Base-by-base conservation (phyloP, 1,284 basidiomycete genomes). In the Puccinia coronata region DNA sequence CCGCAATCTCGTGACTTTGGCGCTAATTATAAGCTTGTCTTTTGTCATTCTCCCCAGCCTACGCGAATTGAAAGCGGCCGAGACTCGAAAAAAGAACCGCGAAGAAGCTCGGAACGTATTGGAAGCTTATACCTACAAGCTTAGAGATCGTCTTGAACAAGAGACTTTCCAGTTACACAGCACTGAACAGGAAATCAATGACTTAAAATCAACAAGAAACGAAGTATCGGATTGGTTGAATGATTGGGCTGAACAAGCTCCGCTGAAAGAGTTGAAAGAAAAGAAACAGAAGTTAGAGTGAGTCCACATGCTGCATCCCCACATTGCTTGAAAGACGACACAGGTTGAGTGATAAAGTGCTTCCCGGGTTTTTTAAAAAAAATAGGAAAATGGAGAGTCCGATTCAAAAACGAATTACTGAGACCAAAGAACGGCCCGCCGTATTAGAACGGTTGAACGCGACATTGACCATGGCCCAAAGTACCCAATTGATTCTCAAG, bases 51-150 rank as follows among this genome's bases (percentile, higher is more conserved):
- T 43, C 39, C 55, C 34, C 81, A 96, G 95, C 85, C 88, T 97
- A 36, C 89, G 91, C n/a, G 90, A 91, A 4, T 89, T 98, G 82
- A 92, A 96, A 82, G 87, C 88, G 14, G 92, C 92, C 77, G 95
- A 98, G 86, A 87, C 88, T 0, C 90, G 91, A 25, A 95, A 94
- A 85, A 89, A 88, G 39, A 90, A 91, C 75, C 91, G 91, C 72
- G 96, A 96, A 85, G 96, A 98, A 86, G 93, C 94, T 0, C 90
- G 92, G 79, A 99, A 99, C 87, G 89, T 90, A 39, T 91, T 99
- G 80, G 97, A 99, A 87, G 90, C 92, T 36, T 96, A 96, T 86
- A 87, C 98, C 25, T 99, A 99, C 88, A 91, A 92, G 80, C 88
- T 98, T 47, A 91, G 94, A 31, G 95, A 96, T 85, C 88, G 95